phyloP scores from a whole-genome alignment of 192 early-diverging fungal genomes.

The Dissophora globulifera region DNA sequence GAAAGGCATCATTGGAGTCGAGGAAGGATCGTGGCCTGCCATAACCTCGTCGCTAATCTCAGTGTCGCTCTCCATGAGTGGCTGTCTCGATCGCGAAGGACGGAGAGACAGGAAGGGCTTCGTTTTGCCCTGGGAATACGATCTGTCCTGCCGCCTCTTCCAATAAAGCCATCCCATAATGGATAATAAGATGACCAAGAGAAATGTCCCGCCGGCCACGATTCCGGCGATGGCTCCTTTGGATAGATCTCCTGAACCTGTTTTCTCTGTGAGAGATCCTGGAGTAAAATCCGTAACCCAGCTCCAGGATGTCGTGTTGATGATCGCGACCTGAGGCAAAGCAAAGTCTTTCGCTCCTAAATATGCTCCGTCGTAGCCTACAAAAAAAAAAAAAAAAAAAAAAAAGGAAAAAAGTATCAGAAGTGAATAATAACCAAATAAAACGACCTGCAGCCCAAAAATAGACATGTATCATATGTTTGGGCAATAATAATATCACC shows the following conservation, averaged over 20 bases:
- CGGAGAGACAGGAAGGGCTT: not conserved
- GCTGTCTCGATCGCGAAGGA: not conserved
- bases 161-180: not conserved
- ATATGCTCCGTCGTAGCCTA: slow-evolving; percentile 9
- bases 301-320: slow-evolving; percentile 22
- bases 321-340: slow-evolving; percentile 27
- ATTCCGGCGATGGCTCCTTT: slow-evolving; percentile 19
- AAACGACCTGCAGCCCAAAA: too few relatives aligned
- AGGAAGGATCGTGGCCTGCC: not conserved
- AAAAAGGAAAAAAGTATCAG: not conserved
- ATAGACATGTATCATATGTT: too few relatives aligned
- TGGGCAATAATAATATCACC: too few relatives aligned
- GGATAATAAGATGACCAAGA: not conserved
- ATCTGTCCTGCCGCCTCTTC: not conserved
- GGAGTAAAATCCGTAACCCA: slow-evolving; percentile 17
- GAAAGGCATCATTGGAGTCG: slow-evolving; percentile 8
- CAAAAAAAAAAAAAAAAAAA: not conserved
- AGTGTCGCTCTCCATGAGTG: not conserved
- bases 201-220: not conserved
- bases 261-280: not conserved
- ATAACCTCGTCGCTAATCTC: not conserved
- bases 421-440: slow-evolving; percentile 6
- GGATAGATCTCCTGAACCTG: not conserved
- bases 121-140: not conserved
- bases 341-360: slow-evolving; percentile 18